Base-by-base conservation (phyloP, 2,329 filamentous ascomycete species). In the Fusarium foetens region DNA sequence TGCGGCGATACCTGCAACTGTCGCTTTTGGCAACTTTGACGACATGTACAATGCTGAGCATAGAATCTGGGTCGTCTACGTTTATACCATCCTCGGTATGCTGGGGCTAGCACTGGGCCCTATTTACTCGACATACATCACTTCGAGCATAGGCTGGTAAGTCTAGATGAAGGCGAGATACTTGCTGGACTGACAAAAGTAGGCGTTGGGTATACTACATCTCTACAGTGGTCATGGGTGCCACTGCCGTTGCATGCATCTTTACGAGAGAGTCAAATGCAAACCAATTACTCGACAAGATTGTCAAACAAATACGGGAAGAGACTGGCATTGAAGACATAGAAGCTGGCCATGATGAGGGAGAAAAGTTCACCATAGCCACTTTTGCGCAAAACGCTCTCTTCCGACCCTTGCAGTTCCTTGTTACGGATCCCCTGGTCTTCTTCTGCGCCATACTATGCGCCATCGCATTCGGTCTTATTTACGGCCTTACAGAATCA, bases 191-290 rank as follows among this genome's bases (percentile, higher is more conserved):
- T 66, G 27, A 66, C 7, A 14, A 5, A 12, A 21, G 0, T 36
- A 66, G 63, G 63, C 63, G 63, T 3, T 66, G 63, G 63, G 63
- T 66, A 5, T 66, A 66, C 52, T 66, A 66, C 23, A 29, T 41
- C 4, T 59, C 63, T 6, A 52, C 63, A 12, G 51, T 66, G 1
- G 45, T 60, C 2, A 66, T 51, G 33, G 62, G 45, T 4, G 35
- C 5, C 14, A 66, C 61, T 0, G 52, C 63, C 39, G 14, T 36
- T 41, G 63, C 16, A 19, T 66, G 63, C 33, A 35, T 66, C 23
- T 66, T 66, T 3, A 66, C 39, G 0, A 66, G 2, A n/a, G 61
- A 66, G 39, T 66, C 61, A 23, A 66, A 66, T 3, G 61, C 63
- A 31, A 31, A 41, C 1, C 52, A 66, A 9, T n/a, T 66, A 46